Base-by-base conservation (phyloP, 2,329 filamentous ascomycete genomes). In the Ustilaginoidea virens region DNA sequence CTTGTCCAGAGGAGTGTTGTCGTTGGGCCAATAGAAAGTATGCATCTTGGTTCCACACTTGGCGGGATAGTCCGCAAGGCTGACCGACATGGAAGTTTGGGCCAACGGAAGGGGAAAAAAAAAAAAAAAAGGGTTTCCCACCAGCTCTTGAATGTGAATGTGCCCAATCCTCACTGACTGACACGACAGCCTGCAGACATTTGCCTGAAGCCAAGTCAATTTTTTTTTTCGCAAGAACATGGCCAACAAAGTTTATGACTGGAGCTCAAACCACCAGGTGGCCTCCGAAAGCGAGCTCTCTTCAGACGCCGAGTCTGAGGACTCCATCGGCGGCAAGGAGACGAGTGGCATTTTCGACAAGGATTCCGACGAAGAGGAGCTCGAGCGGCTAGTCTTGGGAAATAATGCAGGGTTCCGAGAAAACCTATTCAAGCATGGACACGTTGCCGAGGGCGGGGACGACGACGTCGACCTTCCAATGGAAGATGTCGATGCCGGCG, bases 311-410 rank as follows among this genome's bases (percentile, higher is more conserved):
- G 48, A 45, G 14, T 47, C 44, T 17, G 46, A 48, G 18, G 46
- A 47, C 10, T 33, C 29, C 17, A 27, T 36, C 33, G 25, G 29
- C 38, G 46, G 31, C 39, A 51, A 43, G 39, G 47, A 40, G 31
- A 41, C 37, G 31, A 37, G 39, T 31, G 41, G 33, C 33, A 39
- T 54, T 30, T 51, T 48, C 31, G 75, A 80, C 28, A 90, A 87
- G 48, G 83, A 92, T 48, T 74, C 73, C 10, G 74, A 80, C 29
- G 86, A 94, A 51, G 73, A 79, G 45, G 82, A 87, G 48, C 70
- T 94, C 17, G 87, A 94, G 58, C 72, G 75, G 39, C 60, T 94
- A 36, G 80, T 98, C 4, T 80, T 98, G 36, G 90, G 90, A 31
- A 80, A 92, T 54, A 74, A 77, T 26, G 68, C 71, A n/a, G 80